phyloP scores from a whole-genome alignment of 176 grass and related monocot genomes.

The Triticum monococcum region DNA sequence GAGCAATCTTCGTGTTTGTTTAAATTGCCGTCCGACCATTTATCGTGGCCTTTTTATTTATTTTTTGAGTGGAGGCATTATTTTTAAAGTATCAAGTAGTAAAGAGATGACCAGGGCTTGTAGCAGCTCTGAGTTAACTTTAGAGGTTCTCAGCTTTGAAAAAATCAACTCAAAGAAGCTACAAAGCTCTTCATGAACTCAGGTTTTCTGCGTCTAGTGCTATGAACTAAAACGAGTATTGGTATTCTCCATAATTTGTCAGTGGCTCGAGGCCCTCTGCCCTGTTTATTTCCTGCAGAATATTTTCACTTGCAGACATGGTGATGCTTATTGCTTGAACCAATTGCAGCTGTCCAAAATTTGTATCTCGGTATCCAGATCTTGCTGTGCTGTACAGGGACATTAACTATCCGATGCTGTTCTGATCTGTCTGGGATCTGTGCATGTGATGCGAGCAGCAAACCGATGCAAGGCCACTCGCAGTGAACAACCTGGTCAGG shows the following conservation, averaged over 20 bases:
- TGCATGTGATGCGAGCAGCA: conserved; percentile 8
- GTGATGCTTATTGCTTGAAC: not conserved
- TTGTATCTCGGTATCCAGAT: not conserved
- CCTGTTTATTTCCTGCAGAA: not conserved
- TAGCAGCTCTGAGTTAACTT: not conserved
- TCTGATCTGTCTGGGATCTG: conserved; percentile 20
- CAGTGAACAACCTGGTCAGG: not conserved
- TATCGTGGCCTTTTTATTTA: not conserved
- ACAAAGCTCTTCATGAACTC: not conserved
- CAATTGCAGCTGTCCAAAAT: not conserved
- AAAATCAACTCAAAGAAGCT: not conserved
- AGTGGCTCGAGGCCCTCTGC: not conserved
- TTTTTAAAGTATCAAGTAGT: not conserved
- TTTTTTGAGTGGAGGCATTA: not conserved
- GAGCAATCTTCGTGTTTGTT: not conserved
- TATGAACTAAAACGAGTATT: not conserved
- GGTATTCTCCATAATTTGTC: not conserved
- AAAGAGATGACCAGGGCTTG: not conserved
- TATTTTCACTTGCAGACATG: not conserved
- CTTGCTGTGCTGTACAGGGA: not conserved
- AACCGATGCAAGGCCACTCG: not conserved
- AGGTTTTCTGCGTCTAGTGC: not conserved
- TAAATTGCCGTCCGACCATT: not conserved
- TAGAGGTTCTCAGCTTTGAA: not conserved
- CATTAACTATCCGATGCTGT: not conserved